Percentiles rank a stretch among this genome's conserved stretches.
Conservation (phyloP, 192 early-diverging fungal genomes). For the Linnemannia schmuckeri region DNA sequence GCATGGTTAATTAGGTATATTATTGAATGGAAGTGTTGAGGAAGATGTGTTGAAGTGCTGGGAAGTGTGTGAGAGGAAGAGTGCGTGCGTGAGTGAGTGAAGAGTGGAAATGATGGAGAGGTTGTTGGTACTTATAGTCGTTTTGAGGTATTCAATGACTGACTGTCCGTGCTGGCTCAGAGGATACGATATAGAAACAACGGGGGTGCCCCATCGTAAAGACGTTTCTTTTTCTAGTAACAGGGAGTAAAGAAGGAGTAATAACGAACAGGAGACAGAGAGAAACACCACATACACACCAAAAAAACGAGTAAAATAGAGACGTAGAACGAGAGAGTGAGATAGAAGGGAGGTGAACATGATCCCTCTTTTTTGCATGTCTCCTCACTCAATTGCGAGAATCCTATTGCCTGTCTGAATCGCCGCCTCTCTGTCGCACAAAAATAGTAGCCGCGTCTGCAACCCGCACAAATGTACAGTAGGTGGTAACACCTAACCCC, state of each 20-base stretch:
- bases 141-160: not conserved
- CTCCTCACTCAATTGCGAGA: not conserved
- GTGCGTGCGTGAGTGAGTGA: not conserved
- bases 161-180: not conserved
- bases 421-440: not conserved
- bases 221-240: not conserved
- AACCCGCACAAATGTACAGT: not conserved
- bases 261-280: not conserved
- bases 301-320: no score
- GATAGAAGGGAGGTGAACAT: not conserved
- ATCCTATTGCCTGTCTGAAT: not conserved
- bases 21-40: not conserved
- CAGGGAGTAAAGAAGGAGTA: not conserved
- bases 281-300: no score
- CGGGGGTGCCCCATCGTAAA: not conserved
- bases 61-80: not conserved
- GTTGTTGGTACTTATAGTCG: not conserved
- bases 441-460: not conserved
- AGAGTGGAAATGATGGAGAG: not conserved
- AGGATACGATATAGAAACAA: not conserved
- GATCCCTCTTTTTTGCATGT: not conserved
- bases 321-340: not conserved
- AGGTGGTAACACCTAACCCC: not conserved
- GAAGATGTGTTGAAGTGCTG: not conserved
- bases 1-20: conserved; percentile 18